Evolutionary conservation across 2,329 filamentous ascomycete species (phyloP), one percentile per base, ranked within the genome.

Genomic region (Aureobasidium lini): DNA sequence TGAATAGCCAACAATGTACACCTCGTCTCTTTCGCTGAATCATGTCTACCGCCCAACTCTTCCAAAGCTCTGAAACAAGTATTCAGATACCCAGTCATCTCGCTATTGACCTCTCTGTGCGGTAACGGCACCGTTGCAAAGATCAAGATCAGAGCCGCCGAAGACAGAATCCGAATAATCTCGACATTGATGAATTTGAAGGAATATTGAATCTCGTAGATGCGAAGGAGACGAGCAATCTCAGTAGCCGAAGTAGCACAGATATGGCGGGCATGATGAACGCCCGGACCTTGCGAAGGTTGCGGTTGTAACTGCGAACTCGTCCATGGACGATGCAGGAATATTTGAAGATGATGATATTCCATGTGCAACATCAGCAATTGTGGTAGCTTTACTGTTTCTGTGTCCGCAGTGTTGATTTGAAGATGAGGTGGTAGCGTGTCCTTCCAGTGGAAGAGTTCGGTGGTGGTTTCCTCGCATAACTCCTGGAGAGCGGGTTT

Each of bases 181-280:
- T 76, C 70, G 60, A 75, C 72, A 64, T 76, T 76, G 65, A 75
- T 73, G n/a, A 71, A 67, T 23, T 72, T 70, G 67, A 76, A 75
- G 1, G 72, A 73, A 61, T 76, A 77, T 31, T 71, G 67, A 15
- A 69, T 70, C 46, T 76, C 73, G 62, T 77, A 77, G 6, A 73
- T 66, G 16, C 70, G 68, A 13, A 77, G 69, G 0, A 78, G 67
- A 2, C 70, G 66, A n/a, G 75, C 72, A 13, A 77, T 70, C 9
- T 71, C 69, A 3, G 66, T 72, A 1, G 75, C 72, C 0, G 73
- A 73, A 39, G 76, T 71, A 13, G 75, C 72, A 65, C 75, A 77
- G 65, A 75, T 74, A 57, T 71, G 68, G 34, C 75, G 72, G 0
- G 76, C 76, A 48, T 77, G 75, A 47, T 71, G 70, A 34, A 75